Base-by-base conservation (phyloP, 495 filamentous ascomycete species). In the Penicillium crystallinum region DNA sequence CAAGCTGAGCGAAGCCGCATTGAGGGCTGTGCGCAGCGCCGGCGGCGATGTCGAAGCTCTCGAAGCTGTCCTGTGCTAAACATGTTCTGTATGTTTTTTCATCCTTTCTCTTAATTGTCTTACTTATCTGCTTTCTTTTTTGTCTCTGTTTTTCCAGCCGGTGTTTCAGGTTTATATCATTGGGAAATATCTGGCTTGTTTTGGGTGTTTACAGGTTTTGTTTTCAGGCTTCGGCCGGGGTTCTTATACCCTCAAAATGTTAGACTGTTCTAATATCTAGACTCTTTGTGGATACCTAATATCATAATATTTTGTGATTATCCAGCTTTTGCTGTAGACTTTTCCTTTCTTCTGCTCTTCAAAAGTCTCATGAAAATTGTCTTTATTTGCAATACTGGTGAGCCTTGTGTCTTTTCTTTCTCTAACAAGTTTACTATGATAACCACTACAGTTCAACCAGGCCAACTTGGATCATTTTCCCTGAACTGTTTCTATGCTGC, bases 41-140 rank as follows among this genome's bases (percentile, higher is more conserved):
- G 92, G 92, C 0, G 92, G 90, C 5, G 89, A 96, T 68, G 72
- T 83, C 43, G 76, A 78, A 51, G 68, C 70, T 45, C 64, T 85
- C 46, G 72, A 77, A 56, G 71, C 72, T 52, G 70, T 72, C n/a
- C 46, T 77, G 8, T 70, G 69, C 55, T 74, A 51, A 66, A 0
- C n/a, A n/a, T n/a, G n/a, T n/a, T n/a, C 15, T 33, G 14, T 27
- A 42, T 50, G 51, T 9, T 39, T 33, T 15, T 38, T 49, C 38
- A 7, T 51, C 48, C 36, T 46, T 2, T 51, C 41, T 34, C 45
- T 55, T 27, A 35, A 9, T 52, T 53, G 35, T 45, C 41, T 46
- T 39, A 17, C 49, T 50, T 48, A 6, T 36, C 8, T 31, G 12
- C 19, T 31, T 45, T 39, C 55, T 48, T 4, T 36, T 55, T 54